Evolutionary conservation across 2,329 filamentous ascomycete genomes (phyloP), one percentile per base, ranked within the genome.

Genomic region (Cyclaneusma minus): DNA sequence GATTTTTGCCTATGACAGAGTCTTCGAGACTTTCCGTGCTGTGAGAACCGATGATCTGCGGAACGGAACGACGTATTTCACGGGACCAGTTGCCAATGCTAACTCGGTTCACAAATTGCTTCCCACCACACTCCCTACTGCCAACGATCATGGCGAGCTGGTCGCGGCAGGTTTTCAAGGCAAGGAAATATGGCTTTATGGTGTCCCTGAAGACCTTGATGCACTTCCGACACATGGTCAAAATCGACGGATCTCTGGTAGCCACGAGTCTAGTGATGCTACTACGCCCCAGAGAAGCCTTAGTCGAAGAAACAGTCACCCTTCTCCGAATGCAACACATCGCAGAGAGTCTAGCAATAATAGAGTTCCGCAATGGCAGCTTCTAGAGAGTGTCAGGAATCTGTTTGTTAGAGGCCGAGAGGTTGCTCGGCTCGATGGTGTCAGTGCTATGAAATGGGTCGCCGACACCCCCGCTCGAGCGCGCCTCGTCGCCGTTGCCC

Each of bases 51-150:
- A 81, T 41, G 76, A 84, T 38, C 54, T 80, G 10, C 64, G 74
- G 24, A 80, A 80, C 36, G 79, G 79, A 20, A 79, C 77, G 6
- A 80, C 76, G 1, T 84, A 84, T 45, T 85, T 87, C 42, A 75
- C 76, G 3, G 79, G 76, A 0, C 80, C 80, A 1, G 51, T 63
- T 7, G 66, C 70, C 4, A 57, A 55, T 16, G 44, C 57, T 5
- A 41, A 48, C 5, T 60, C 62, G 5, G 60, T 64, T 26, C 57
- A 62, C n/a, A 72, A 70, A 30, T 55, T 77, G 7, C 48, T 71
- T 3, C 81, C 81, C 2, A 72, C 62, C 30, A 80, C 77, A 6
- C 47, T 80, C 16, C 78, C 81, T 7, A 62, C 77, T 3, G 65
- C 75, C 3, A 78, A 69, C n/a, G 64, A 64, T 29, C 58, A 64